A percentile compares a stretch with the other conserved stretches of the same genome.
These are phyloP conservation scores for Eutrema salsugineum DNA, from an alignment of 441 rosid genomes.

Conservation along the genomic window DNA sequence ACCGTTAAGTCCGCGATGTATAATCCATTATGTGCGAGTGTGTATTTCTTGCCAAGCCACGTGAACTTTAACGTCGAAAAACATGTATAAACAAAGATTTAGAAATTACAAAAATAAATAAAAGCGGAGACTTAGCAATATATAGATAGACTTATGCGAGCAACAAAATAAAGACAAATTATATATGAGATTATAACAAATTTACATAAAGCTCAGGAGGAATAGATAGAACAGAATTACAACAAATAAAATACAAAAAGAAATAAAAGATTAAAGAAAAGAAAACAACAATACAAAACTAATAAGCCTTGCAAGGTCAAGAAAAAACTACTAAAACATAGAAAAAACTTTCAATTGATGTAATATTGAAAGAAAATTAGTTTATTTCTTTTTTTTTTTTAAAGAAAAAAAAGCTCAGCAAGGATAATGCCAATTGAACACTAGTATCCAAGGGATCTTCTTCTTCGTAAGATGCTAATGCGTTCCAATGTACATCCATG, in stretches of 20 bases:
- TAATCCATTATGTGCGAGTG: too few species aligned
- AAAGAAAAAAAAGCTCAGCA: constrained; percentile 44
- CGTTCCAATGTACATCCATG: constrained; percentile 11
- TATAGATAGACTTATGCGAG: background rate
- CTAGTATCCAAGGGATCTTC: background rate
- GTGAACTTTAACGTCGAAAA: too few species aligned
- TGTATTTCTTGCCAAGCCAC: too few species aligned
- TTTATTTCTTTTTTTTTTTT: background rate
- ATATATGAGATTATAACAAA: background rate
- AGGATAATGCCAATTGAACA: constrained; percentile 46
- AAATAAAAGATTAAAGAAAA: background rate
- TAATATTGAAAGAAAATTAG: background rate
- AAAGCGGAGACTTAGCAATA: background rate
- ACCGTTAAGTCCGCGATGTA: too few species aligned
- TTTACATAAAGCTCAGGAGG: constrained; percentile 45
- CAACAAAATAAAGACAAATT: background rate
- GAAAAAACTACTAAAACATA: constrained; percentile 35
- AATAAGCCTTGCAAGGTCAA: constrained; percentile 80
- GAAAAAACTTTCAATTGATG: background rate
- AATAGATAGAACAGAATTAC: constrained; percentile 11
- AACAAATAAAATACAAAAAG: background rate
- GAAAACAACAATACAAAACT: background rate
- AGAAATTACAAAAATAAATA: background rate
- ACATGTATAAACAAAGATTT: background rate
- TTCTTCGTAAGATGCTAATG: background rate